Percentiles rank a stretch among this genome's conserved stretches.
These are phyloP conservation scores for Microdochium nivale DNA, from an alignment of 2,329 filamentous ascomycete genomes.

Conservation along the genomic window DNA sequence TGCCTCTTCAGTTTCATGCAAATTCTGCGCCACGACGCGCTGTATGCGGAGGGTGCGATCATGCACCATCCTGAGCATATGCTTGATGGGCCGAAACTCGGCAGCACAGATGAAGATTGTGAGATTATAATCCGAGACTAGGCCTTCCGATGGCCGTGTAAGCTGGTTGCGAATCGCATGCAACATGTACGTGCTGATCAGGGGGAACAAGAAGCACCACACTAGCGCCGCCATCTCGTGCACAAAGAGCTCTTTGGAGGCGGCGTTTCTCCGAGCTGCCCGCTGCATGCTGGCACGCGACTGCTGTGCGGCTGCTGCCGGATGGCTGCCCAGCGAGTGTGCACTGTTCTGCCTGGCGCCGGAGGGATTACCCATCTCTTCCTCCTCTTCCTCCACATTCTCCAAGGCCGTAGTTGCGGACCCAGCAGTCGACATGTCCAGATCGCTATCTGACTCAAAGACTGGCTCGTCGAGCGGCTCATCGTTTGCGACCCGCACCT, in stretches of 20 bases:
- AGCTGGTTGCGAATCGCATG: constrained; percentile 75
- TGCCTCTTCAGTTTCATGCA: constrained; percentile 27
- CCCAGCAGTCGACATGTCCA: constrained; percentile 16
- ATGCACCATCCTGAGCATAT: constrained; percentile 73
- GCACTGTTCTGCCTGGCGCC: constrained; percentile 1
- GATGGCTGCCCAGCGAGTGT: neutral
- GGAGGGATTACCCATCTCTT: constrained; percentile 3
- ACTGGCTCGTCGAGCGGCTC: constrained; percentile 30
- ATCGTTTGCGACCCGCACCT: constrained; percentile 42
- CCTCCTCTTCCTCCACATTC: constrained; percentile 37
- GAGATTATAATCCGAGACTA: constrained; percentile 89
- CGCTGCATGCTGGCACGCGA: constrained; percentile 6
- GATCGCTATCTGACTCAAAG: constrained; percentile 36
- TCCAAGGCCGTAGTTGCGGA: constrained; percentile 21
- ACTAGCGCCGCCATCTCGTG: constrained; percentile 69
- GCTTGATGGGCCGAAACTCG: constrained; percentile 74
- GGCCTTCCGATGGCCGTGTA: constrained; percentile 71
- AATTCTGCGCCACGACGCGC: constrained; percentile 53
- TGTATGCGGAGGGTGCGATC: constrained; percentile 76
- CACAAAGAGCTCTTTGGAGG: constrained; percentile 56
- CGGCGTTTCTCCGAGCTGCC: constrained; percentile 23
- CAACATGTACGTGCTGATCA: constrained; percentile 73
- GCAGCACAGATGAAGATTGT: constrained; percentile 83
- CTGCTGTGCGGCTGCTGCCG: neutral
- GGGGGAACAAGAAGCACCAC: constrained; percentile 71